Evolutionary conservation across 148 eudicot species (phyloP).

Genomic region (Rhododendron henanense): DNA sequence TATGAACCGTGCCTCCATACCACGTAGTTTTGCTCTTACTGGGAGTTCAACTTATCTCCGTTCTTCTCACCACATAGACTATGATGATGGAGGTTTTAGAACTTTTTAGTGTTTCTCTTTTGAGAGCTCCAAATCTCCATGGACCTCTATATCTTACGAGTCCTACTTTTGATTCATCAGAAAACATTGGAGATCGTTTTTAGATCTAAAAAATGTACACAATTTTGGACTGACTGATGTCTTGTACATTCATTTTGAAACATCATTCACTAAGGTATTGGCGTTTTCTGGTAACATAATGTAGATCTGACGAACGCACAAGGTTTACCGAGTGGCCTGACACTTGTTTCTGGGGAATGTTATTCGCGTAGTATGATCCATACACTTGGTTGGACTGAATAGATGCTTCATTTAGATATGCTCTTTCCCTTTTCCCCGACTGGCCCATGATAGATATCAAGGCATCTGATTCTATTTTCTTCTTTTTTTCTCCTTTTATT

Average conservation of each 20-base stretch:
- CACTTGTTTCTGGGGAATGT: not conserved
- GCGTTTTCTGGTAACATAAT: not conserved
- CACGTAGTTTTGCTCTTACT: too few species aligned
- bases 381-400: not conserved
- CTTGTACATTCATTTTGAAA: not conserved
- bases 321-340: not conserved
- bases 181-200: not conserved
- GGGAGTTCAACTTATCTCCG: too few species aligned
- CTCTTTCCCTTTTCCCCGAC: not conserved
- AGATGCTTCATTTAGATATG: not conserved
- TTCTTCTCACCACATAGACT: too few species aligned
- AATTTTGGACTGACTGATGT: not conserved
- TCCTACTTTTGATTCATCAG: not conserved
- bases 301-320: not conserved
- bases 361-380: not conserved
- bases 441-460: not conserved
- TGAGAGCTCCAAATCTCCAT: not conserved
- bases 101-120: too few species aligned
- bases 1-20: too few species aligned
- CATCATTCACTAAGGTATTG: not conserved
- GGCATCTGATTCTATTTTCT: not conserved
- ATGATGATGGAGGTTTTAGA: too few species aligned
- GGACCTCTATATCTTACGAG: not conserved
- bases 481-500: not conserved
- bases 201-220: not conserved